A percentile compares a stretch with the other conserved stretches of the same genome.
Evolutionary conservation across 2,329 filamentous ascomycete species (phyloP).

Genomic region (Colletotrichum tabaci): DNA sequence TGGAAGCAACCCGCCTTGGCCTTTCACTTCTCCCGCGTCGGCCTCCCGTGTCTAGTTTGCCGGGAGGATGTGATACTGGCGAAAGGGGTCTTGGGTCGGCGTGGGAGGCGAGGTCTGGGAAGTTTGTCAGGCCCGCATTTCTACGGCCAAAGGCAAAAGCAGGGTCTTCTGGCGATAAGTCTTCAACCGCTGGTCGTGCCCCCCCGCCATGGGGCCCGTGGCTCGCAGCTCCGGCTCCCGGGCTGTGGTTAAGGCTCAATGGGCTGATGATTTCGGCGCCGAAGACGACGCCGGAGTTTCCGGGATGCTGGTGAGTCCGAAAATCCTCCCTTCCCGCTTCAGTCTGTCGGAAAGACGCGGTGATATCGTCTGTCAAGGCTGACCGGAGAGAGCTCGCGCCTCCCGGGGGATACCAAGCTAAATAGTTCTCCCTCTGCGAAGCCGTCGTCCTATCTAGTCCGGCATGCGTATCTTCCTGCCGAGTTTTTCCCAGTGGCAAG

Average conservation of each 20-base stretch:
- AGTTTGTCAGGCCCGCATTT: neutral
- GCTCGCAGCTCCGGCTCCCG: neutral
- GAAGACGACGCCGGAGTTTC: no score
- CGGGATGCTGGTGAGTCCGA: neutral
- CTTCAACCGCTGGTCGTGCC: no score
- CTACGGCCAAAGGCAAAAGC: neutral
- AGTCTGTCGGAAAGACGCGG: neutral
- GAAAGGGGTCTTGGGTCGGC: neutral
- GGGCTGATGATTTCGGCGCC: neutral
- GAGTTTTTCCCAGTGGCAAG: neutral
- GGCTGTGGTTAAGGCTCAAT: neutral
- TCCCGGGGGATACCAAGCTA: neutral
- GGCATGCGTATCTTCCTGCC: neutral
- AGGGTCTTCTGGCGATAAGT: neutral
- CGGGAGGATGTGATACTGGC: neutral
- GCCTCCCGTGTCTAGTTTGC: neutral
- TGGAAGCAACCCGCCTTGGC: neutral
- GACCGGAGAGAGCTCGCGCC: neutral
- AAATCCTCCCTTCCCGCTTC: neutral
- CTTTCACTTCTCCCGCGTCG: neutral
- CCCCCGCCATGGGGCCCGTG: neutral
- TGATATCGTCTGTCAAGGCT: neutral
- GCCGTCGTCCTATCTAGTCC: neutral
- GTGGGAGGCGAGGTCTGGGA: neutral
- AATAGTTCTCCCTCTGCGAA: neutral